Evolutionary conservation across 352 stramenopile genomes (phyloP), one percentile per base, ranked within the genome.

Genomic region (Phytopythium aichiense): DNA sequence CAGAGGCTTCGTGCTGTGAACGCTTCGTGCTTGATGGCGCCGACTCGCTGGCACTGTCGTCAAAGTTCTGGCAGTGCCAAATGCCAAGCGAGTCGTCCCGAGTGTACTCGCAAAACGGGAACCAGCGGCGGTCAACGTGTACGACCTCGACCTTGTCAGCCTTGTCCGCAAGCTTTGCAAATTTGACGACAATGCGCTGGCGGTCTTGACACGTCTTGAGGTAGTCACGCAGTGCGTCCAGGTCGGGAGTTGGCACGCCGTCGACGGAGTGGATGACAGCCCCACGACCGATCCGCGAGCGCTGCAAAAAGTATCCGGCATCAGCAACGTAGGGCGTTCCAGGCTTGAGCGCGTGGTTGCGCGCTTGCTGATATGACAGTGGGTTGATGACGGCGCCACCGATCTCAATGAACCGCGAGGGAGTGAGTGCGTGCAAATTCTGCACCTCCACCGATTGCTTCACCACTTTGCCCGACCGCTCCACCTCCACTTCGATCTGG

Each of bases 121-220:
- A 97, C 92, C 92, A 98, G n/a, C 89, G 88, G 12, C 87, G 81
- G 60, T 98, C 91, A 18, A 97, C 84, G 64, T 92, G 87, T 12
- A 93, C 87, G 16, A 95, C 84, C 45, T 95, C 87, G 4, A 95
- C 80, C 55, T 90, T 89, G 50, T 92, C 84, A 2, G 84, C 69
- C 57, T 90, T 91, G 64, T 90, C 81, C 7, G 75, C 79, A 49
- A 95, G 61, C 58, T 85, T 85, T 2, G 80, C 89, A 45, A 87
- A 93, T 68, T 95, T 95, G 40, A 98, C 73, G 1, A 95, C 87
- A 13, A 96, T 74, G 4, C 88, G 83, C 62, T 92, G 76, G 8
- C 88, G 77, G 61, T 98, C 89, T 9, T 74, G 64, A 49, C 83
- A 95, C 25, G 83, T 73, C 59, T 76, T 72, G 1, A 97, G 53